phyloP scores from a whole-genome alignment of 805 yeast species.

The Ogataea corticis region DNA sequence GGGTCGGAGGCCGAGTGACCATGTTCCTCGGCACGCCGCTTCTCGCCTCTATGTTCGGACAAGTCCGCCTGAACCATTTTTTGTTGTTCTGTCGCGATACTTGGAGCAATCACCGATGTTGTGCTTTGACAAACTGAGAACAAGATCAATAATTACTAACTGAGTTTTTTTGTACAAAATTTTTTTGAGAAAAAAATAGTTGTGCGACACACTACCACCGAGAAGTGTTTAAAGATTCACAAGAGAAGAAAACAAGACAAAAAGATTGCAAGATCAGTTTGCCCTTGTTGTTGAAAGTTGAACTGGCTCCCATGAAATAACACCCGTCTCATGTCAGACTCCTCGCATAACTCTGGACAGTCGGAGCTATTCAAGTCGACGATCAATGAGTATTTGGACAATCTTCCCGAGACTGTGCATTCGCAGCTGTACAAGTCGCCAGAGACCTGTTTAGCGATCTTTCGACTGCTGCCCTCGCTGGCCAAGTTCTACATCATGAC shows the following conservation, averaged over 20 bases:
- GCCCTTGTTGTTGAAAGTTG: too few relatives aligned
- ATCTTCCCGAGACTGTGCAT: constrained; percentile 85
- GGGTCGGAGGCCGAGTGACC: constrained; percentile 38
- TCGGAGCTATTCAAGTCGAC: constrained; percentile 57
- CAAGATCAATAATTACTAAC: too few relatives aligned
- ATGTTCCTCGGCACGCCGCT: constrained; percentile 7
- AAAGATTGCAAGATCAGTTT: too few relatives aligned
- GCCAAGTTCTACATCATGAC: constrained; percentile 89
- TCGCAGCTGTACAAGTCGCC: constrained; percentile 81
- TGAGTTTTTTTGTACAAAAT: too few relatives aligned
- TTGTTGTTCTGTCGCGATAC: neutral
- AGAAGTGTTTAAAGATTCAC: too few relatives aligned
- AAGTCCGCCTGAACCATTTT: neutral
- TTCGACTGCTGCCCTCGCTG: constrained; percentile 80
- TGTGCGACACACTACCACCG: too few relatives aligned
- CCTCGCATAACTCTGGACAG: constrained; percentile 10
- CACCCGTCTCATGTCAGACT: neutral
- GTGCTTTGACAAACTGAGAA: neutral
- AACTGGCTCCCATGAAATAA: too few relatives aligned
- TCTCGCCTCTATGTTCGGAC: constrained; percentile 4
- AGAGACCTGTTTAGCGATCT: constrained; percentile 93
- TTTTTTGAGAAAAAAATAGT: too few relatives aligned
- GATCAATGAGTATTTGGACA: constrained; percentile 87
- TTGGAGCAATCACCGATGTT: neutral
- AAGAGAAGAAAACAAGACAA: too few relatives aligned